Conservation (phyloP, 2,329 filamentous ascomycete genomes). For the Hypomyces perniciosus region DNA sequence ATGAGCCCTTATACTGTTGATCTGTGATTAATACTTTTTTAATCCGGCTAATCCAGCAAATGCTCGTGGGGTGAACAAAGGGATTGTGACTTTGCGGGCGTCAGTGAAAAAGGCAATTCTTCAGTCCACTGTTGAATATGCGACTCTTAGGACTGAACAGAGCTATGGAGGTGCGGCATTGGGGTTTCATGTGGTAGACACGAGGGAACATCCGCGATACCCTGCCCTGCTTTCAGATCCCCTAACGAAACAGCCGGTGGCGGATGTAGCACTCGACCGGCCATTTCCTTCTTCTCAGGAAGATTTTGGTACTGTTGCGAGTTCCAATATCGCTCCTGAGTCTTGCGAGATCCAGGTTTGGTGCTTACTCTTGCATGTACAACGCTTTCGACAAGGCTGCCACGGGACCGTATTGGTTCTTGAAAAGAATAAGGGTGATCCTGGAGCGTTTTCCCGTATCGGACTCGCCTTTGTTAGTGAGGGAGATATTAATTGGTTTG, state of each 20-base stretch:
- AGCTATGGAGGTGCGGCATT: not conserved
- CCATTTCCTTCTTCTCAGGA: not conserved
- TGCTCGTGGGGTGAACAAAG: not conserved
- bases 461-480: too few relatives aligned
- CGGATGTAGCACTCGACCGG: not conserved
- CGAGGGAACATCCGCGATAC: not conserved
- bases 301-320: not conserved
- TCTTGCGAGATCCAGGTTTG: not conserved
- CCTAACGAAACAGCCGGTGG: not conserved
- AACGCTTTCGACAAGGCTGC: not conserved
- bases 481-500: too few relatives aligned
- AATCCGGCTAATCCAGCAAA: not conserved
- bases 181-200: not conserved
- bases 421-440: not conserved
- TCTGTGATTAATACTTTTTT: too few relatives aligned
- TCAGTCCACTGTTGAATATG: not conserved
- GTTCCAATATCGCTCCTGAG: not conserved
- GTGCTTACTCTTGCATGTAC: not conserved
- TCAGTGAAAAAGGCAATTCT: not conserved
- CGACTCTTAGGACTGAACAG: not conserved
- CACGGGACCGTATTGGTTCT: not conserved
- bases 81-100: not conserved
- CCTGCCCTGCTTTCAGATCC: not conserved
- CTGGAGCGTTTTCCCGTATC: too few relatives aligned
- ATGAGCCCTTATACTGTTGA: too few relatives aligned